A percentile compares a stretch with the other conserved stretches of the same genome.
phyloP scores from a whole-genome alignment of 768 basidiomycete genomes.

The Trametopsis cervina region DNA sequence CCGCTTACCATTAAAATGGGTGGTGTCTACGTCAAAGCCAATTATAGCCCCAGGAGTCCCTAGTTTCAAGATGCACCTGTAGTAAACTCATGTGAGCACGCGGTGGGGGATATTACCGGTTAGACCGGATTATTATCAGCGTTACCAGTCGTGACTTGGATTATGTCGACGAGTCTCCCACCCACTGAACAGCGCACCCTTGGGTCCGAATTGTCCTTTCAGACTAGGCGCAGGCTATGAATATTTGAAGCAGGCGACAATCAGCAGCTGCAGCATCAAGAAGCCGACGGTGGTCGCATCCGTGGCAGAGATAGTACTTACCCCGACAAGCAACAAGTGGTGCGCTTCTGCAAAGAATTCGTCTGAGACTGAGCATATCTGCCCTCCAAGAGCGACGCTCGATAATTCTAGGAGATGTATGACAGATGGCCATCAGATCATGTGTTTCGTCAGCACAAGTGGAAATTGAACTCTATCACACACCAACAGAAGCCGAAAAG shows the following conservation, averaged over 20 bases:
- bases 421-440: not conserved
- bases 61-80: slow-evolving; percentile 85
- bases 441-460: not conserved
- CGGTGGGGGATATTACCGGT: not conserved
- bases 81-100: not conserved
- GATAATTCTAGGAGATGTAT: slow-evolving; percentile 66
- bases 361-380: slow-evolving; percentile 74
- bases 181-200: slow-evolving; percentile 89
- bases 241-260: not conserved
- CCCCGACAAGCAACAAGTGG: slow-evolving; percentile 79
- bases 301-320: slow-evolving; percentile 26
- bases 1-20: slow-evolving; percentile 85
- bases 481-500: slow-evolving; percentile 50
- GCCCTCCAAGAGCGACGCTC: slow-evolving; percentile 74
- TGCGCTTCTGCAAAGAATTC: slow-evolving; percentile 91
- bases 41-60: slow-evolving; percentile 66
- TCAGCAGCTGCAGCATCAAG: too few species aligned
- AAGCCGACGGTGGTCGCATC: too few species aligned
- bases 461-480: slow-evolving; percentile 8
- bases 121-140: not conserved
- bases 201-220: slow-evolving; percentile 96
- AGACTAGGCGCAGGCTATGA: slow-evolving; percentile 77
- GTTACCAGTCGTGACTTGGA: slow-evolving; percentile 79
- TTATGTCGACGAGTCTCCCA: slow-evolving; percentile 96
- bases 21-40: slow-evolving; percentile 92